phyloP scores from a whole-genome alignment of 2,329 filamentous ascomycete species.

The Neobulgaria alba region DNA sequence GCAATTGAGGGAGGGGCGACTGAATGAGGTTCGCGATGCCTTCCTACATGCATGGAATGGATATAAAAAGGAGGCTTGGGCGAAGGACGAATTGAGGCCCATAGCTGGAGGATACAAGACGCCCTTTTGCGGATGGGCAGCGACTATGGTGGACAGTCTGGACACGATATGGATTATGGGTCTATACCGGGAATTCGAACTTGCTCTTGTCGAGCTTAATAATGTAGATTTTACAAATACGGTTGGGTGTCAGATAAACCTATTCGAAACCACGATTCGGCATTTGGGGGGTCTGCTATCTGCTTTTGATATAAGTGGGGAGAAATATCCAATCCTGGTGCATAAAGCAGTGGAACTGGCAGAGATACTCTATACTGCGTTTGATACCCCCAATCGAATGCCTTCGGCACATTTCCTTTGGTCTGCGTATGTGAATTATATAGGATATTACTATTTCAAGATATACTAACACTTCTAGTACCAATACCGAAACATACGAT shows the following conservation, averaged over 20 bases:
- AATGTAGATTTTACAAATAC: slow-evolving; percentile 41
- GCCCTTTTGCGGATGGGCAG: slow-evolving; percentile 89
- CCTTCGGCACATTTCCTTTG: slow-evolving; percentile 29
- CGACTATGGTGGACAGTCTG: slow-evolving; percentile 72
- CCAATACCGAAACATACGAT: slow-evolving; percentile 39
- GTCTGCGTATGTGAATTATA: slow-evolving; percentile 17
- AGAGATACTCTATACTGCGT: slow-evolving; percentile 30
- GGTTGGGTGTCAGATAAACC: slow-evolving; percentile 26
- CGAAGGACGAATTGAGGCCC: slow-evolving; percentile 79
- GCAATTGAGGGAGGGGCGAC: slow-evolving; percentile 10
- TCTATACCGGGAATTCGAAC: slow-evolving; percentile 66
- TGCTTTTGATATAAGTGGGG: slow-evolving; percentile 30
- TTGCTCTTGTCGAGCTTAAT: slow-evolving; percentile 58
- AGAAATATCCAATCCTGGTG: slow-evolving; percentile 22
- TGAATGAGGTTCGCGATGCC: slow-evolving; percentile 15
- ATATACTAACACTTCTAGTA: slow-evolving; percentile 5
- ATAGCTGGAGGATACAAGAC: slow-evolving; percentile 58
- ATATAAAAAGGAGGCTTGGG: slow-evolving; percentile 75
- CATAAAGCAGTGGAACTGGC: slow-evolving; percentile 28
- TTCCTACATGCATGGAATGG: slow-evolving; percentile 56
- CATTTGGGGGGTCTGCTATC: slow-evolving; percentile 32
- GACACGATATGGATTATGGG: slow-evolving; percentile 86
- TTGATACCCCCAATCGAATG: slow-evolving; percentile 46
- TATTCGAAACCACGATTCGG: slow-evolving; percentile 34
- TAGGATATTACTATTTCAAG: neutral